Percentiles rank a stretch among this genome's conserved stretches.
Conservation (phyloP, 2,329 filamentous ascomycete genomes). For the Bertia moriformis region DNA sequence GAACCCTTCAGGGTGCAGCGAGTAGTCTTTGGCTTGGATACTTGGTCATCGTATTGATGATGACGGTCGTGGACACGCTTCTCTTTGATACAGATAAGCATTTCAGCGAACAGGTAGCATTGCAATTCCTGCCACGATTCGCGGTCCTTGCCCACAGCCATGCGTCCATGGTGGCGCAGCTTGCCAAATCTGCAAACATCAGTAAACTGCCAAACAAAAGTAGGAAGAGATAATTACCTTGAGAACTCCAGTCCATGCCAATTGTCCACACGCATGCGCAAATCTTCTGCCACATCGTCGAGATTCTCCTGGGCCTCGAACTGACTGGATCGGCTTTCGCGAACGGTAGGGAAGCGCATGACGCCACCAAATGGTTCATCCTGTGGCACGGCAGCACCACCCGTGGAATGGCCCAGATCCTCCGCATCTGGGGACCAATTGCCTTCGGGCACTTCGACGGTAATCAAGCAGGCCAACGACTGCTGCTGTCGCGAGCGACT, state of each 20-base stretch:
- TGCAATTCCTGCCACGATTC: conserved; percentile 95
- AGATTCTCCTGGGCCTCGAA: conserved; percentile 66
- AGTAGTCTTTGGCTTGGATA: conserved; percentile 45
- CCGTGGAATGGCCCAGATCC: conserved; percentile 33
- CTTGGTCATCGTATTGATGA: conserved; percentile 51
- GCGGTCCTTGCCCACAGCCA: conserved; percentile 90
- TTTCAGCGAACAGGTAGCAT: conserved; percentile 92
- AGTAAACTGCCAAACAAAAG: conserved; percentile 8
- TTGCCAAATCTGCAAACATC: conserved; percentile 62
- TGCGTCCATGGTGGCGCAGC: conserved; percentile 72
- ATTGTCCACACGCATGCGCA: conserved; percentile 83
- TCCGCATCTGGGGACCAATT: conserved; percentile 82
- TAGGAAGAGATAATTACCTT: conserved; percentile 30
- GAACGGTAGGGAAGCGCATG: conserved; percentile 31
- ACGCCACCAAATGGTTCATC: conserved; percentile 42
- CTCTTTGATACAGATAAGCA: conserved; percentile 98
- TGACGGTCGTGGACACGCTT: conserved; percentile 50
- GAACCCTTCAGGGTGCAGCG: conserved; percentile 90
- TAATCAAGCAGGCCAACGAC: conserved; percentile 82
- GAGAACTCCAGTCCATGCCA: conserved; percentile 94
- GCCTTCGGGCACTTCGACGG: conserved; percentile 80
- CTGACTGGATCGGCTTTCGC: conserved; percentile 32
- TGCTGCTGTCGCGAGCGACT: conserved; percentile 87
- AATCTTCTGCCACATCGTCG: conserved; percentile 71
- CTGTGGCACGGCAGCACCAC: conserved; percentile 12